Percentiles rank a stretch among this genome's conserved stretches.
Conservation (phyloP, 192 early-diverging fungal species). For the Paraglomus brasilianum region DNA sequence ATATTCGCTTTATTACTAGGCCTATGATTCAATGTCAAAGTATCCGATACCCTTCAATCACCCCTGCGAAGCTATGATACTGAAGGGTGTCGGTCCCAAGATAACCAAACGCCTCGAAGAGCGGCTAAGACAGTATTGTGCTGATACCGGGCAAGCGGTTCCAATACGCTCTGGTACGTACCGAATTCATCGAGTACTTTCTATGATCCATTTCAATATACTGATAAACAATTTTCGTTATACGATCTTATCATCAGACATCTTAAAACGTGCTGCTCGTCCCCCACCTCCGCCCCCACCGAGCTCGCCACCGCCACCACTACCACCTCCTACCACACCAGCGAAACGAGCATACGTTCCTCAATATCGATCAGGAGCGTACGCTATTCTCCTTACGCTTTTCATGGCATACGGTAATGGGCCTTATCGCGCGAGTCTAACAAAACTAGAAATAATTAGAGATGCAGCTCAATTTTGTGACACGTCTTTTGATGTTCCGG, state of each 20-base stretch:
- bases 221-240: no score
- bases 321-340: not conserved
- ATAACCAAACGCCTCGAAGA: conserved; percentile 53
- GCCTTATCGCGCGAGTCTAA: conserved; percentile 37
- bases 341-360: conserved; percentile 66
- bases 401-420: conserved; percentile 34
- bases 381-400: conserved; percentile 75
- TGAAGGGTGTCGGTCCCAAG: conserved; percentile 64
- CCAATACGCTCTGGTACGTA: conserved; percentile 32
- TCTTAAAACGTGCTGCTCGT: no score
- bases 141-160: conserved; percentile 49
- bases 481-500: conserved; percentile 59
- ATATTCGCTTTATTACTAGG: conserved; percentile 38
- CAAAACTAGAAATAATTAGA: conserved; percentile 70
- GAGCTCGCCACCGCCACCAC: not conserved
- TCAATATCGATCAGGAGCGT: conserved; percentile 71
- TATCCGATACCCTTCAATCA: conserved; percentile 61
- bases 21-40: conserved; percentile 57
- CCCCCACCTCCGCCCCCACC: no score
- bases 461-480: conserved; percentile 66
- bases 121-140: conserved; percentile 52
- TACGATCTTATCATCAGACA: not conserved
- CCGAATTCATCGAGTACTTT: not conserved
- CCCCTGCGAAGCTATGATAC: conserved; percentile 55
- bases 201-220: not conserved